Percentiles rank a stretch among this genome's conserved stretches.
phyloP scores from a whole-genome alignment of 202 grass and related monocot genomes.

The Elaeis oleifera region DNA sequence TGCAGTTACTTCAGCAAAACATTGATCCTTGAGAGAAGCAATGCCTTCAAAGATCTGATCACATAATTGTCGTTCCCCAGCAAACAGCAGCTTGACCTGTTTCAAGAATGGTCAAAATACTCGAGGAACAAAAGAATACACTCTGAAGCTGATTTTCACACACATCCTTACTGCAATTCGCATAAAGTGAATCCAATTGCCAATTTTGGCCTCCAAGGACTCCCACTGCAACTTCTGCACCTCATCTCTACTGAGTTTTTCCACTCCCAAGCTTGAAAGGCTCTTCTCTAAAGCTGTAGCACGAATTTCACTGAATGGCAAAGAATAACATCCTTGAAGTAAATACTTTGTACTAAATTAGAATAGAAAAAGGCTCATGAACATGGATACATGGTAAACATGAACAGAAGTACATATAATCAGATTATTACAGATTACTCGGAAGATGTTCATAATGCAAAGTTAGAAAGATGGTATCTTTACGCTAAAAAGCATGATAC shows the following conservation, averaged over 20 bases:
- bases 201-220: slow-evolving; percentile 81
- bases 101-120: slow-evolving; percentile 22
- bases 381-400: no score
- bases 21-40: slow-evolving; percentile 71
- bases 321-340: no score
- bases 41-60: slow-evolving; percentile 90
- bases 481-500: no score
- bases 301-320: slow-evolving; percentile 51
- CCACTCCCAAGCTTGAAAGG: slow-evolving; percentile 83
- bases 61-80: slow-evolving; percentile 72
- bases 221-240: slow-evolving; percentile 98
- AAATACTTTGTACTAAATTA: no score
- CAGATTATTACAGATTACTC: no score
- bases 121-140: slow-evolving; percentile 6
- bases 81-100: slow-evolving; percentile 97
- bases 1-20: slow-evolving; percentile 78
- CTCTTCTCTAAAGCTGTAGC: slow-evolving; percentile 79
- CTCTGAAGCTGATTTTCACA: background rate
- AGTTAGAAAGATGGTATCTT: no score
- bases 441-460: no score
- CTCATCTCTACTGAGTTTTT: slow-evolving; percentile 96
- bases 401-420: no score
- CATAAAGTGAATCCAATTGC: slow-evolving; percentile 98
- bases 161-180: slow-evolving; percentile 75
- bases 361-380: slow-evolving; percentile 4